Evolutionary conservation across 345 rosid species (phyloP).

Genomic region (Citrus australasica): DNA sequence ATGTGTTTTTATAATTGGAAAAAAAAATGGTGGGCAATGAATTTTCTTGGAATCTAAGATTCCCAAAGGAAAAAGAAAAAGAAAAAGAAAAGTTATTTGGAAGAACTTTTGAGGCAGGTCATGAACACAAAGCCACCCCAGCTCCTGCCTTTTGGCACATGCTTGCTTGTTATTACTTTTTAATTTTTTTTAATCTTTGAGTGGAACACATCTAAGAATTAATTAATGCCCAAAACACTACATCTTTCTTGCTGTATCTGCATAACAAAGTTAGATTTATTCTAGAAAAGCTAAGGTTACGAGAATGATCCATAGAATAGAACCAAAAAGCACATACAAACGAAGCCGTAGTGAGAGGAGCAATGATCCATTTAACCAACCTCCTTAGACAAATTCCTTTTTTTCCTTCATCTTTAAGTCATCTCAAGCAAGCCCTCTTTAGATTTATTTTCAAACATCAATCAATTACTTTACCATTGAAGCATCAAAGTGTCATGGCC

Average conservation of each 20-base stretch:
- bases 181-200: neutral
- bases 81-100: neutral
- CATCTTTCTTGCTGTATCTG: neutral
- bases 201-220: neutral
- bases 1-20: neutral
- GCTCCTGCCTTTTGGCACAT: slow-evolving; percentile 2
- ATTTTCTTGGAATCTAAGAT: slow-evolving; percentile 7
- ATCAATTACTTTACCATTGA: neutral
- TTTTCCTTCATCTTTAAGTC: neutral
- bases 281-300: too few relatives aligned
- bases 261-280: neutral
- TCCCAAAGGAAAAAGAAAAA: neutral
- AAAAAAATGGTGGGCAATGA: neutral
- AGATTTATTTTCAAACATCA: slow-evolving; percentile 1
- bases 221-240: neutral
- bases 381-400: neutral
- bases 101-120: neutral
- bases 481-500: neutral
- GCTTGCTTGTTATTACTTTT: neutral
- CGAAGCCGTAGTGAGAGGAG: neutral
- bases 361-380: neutral
- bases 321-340: neutral
- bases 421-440: neutral
- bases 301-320: neutral
- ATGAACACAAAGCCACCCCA: neutral